Conservation (phyloP, 2,329 filamentous ascomycete genomes). For the Talaromyces funiculosus region DNA sequence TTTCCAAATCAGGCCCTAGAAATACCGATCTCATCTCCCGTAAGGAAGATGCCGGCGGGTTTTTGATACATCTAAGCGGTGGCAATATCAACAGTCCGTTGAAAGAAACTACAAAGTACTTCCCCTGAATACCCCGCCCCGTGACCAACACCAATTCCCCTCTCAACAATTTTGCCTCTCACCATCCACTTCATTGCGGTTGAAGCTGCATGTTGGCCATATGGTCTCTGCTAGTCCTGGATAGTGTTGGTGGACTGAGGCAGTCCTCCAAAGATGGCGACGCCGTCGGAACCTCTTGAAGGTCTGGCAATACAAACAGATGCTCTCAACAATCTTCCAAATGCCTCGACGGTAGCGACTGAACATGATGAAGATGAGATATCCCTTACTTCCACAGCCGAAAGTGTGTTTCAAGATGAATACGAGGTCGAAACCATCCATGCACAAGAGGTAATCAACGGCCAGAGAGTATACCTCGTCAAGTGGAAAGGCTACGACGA, state of each 20-base stretch:
- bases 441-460: slow-evolving; percentile 13
- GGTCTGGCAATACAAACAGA: neutral
- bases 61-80: neutral
- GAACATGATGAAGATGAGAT: slow-evolving; percentile 47
- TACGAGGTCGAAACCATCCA: slow-evolving; percentile 42
- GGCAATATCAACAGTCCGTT: neutral
- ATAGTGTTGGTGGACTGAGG: neutral
- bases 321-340: neutral
- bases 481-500: slow-evolving; percentile 59
- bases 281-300: neutral
- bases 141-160: neutral
- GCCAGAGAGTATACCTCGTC: slow-evolving; percentile 51
- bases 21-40: neutral
- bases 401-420: slow-evolving; percentile 41
- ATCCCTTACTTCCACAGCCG: slow-evolving; percentile 52
- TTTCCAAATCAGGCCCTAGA: neutral
- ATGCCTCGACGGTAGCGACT: neutral
- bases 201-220: neutral
- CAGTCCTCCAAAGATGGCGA: neutral
- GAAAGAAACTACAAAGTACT: neutral
- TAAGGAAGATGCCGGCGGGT: neutral
- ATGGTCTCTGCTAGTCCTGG: neutral
- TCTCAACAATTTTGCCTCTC: neutral
- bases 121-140: neutral
- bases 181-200: neutral